Evolutionary conservation across 441 rosid species (phyloP).

Genomic region (Pelargonium fulgidum): DNA sequence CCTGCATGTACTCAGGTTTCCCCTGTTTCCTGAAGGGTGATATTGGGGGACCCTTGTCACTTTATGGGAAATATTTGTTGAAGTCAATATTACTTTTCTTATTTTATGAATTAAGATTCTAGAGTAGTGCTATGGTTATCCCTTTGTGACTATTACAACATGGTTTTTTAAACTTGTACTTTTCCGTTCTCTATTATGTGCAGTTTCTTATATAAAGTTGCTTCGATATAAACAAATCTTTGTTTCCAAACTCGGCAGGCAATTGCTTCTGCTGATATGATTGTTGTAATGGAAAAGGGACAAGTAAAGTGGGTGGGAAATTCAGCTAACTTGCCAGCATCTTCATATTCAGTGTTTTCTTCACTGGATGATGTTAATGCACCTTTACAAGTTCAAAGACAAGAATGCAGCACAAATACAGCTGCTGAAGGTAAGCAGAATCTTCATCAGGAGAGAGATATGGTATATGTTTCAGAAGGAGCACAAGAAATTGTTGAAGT

Average conservation of each 20-base stretch:
- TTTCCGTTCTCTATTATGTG: not conserved
- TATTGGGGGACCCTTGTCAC: no score
- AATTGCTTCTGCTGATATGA: slow-evolving; percentile 68
- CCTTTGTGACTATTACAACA: not conserved
- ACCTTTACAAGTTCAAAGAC: slow-evolving; percentile 24
- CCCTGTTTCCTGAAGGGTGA: no score
- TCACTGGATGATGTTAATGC: slow-evolving; percentile 44
- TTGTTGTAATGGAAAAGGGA: slow-evolving; percentile 84
- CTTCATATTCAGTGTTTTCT: slow-evolving; percentile 42
- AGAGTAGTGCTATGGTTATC: not conserved
- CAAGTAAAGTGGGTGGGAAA: slow-evolving; percentile 69
- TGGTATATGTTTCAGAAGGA: slow-evolving; percentile 31
- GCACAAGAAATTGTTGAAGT: slow-evolving; percentile 50
- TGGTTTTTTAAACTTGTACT: not conserved
- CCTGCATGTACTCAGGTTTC: no score
- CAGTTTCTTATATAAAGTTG: not conserved
- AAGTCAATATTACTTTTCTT: no score
- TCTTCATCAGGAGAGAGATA: slow-evolving; percentile 27
- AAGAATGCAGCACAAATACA: slow-evolving; percentile 23
- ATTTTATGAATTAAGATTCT: not conserved
- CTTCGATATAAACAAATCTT: slow-evolving; percentile 1
- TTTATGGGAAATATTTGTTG: no score
- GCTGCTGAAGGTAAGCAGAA: slow-evolving; percentile 28
- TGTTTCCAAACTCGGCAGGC: slow-evolving; percentile 45
- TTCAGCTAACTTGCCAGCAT: slow-evolving; percentile 49